Evolutionary conservation across 495 filamentous ascomycete genomes (phyloP), one percentile per base, ranked within the genome.

Genomic region (Geoglossum glabrum): DNA sequence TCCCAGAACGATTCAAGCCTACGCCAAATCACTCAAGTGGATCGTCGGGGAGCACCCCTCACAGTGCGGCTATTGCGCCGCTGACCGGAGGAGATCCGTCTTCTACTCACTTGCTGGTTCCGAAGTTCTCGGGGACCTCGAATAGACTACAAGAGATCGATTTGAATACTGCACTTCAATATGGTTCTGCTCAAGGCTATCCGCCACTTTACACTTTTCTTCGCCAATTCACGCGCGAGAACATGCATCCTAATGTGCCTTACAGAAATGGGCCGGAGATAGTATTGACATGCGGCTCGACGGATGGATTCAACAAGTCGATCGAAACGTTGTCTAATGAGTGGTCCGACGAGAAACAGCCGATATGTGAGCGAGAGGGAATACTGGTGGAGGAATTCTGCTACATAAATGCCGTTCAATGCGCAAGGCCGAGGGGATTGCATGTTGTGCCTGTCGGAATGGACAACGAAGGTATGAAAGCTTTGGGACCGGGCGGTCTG

Each of bases 271-370:
- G 87, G 0, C 84, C 87, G 0, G 87, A 88, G 45, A 77, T 90
- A 26, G 69, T 87, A 40, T 67, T 93, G 62, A 86, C 85, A 26
- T 82, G 79, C 66, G 88, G 90, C 10, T 75, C 79, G 26, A 95
- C 90, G 15, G 90, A 95, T 69, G 90, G 87, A 5, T 83, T 95
- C 59, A 65, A 74, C 45, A 95, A 95, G 73, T 69, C 78, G 4
- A 67, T 95, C 23, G 79, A 86, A 60, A 72, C 82, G 9, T 78
- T 93, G 55, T 79, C 73, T 49, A 81, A 90, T 67, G 66, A 79
- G 21, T 93, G 88, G 87, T 78, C 73, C 34, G 77, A 78, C 55
- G 78, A 77, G 46, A 72, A 77, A 31, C 79, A 90, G 65, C 77
- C 75, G 69, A 71, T 86, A 25, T 68, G 74, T 11, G 76, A 86